phyloP scores from a whole-genome alignment of 768 basidiomycete species.

The Leucosporidium scottii region DNA sequence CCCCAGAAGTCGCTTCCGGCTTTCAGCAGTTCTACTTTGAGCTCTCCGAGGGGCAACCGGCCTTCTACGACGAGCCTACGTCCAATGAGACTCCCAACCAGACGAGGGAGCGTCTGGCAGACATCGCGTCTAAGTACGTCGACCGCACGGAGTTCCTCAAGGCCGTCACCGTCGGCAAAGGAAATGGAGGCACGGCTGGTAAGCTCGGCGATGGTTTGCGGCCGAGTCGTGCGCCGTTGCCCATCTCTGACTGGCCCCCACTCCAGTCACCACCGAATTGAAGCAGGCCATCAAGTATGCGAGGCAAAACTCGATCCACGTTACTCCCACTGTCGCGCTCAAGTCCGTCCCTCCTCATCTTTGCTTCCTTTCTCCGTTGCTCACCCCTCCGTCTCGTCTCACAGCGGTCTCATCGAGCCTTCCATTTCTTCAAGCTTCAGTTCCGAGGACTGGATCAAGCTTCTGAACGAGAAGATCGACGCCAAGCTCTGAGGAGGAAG shows the following conservation, averaged over 20 bases:
- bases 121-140: constrained; percentile 13
- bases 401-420: constrained; percentile 18
- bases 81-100: constrained; percentile 21
- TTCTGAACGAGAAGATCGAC: constrained; percentile 18
- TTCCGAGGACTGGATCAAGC: constrained; percentile 24
- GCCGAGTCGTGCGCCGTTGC: background rate
- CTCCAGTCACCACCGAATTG: constrained; percentile 10
- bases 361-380: background rate
- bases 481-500: constrained; percentile 1
- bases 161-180: constrained; percentile 17
- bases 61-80: constrained; percentile 26
- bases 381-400: too few relatives aligned
- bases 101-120: constrained; percentile 26
- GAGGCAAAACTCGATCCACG: constrained; percentile 18
- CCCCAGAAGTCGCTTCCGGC: background rate
- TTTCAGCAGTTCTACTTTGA: constrained; percentile 18
- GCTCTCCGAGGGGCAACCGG: constrained; percentile 28
- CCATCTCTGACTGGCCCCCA: background rate
- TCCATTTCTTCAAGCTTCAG: constrained; percentile 24
- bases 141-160: constrained; percentile 9
- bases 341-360: background rate
- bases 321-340: constrained; percentile 30
- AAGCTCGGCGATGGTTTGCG: background rate
- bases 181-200: constrained; percentile 20
- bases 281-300: constrained; percentile 28